phyloP scores from a whole-genome alignment of 257 asterid genomes.

The Marsdenia floribunda region DNA sequence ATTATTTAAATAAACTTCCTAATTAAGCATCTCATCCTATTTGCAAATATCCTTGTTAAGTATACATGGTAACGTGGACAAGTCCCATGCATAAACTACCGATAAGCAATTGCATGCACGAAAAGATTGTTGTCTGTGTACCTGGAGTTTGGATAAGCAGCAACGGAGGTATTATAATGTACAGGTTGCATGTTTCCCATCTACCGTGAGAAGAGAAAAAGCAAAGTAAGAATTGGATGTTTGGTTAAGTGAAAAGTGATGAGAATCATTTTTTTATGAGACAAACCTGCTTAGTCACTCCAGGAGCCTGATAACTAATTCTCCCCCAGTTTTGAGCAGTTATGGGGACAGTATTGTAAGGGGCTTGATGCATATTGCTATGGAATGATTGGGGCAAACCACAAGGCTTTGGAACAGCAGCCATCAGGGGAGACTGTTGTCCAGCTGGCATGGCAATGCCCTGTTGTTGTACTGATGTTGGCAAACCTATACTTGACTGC shows the following conservation, averaged over 20 bases:
- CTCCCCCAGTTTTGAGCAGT: constrained; percentile 18
- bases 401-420: constrained; percentile 18
- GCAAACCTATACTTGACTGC: not conserved
- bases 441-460: not conserved
- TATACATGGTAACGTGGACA: not conserved
- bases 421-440: constrained; percentile 8
- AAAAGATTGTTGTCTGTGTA: not conserved
- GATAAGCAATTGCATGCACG: not conserved
- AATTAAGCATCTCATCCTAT: too few relatives aligned
- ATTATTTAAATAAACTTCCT: too few relatives aligned
- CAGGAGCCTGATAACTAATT: constrained; percentile 12
- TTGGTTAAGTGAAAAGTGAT: not conserved
- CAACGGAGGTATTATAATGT: not conserved
- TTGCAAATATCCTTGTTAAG: not conserved
- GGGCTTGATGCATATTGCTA: not conserved
- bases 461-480: constrained; percentile 7
- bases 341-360: constrained; percentile 1
- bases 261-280: not conserved
- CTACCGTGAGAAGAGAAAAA: constrained; percentile 11
- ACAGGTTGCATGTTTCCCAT: constrained; percentile 20
- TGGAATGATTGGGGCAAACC: constrained; percentile 3
- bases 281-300: constrained; percentile 24
- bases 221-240: not conserved
- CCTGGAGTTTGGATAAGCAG: constrained; percentile 22
- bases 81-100: not conserved